Conservation (phyloP, 805 yeast genomes). For the Metschnikowia baotianmanensis region DNA sequence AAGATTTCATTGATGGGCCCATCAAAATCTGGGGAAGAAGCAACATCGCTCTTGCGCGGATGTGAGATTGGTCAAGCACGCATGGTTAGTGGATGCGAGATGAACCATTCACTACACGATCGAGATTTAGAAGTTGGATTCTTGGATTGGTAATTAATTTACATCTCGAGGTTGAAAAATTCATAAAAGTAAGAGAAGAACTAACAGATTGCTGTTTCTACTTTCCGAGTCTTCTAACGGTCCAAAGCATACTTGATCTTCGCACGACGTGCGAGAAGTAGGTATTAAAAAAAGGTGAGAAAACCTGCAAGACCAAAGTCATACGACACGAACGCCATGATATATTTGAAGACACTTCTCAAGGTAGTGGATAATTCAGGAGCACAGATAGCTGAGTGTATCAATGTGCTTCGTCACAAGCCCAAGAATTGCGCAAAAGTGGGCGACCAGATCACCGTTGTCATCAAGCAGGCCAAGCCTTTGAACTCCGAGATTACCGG, state of each 20-base stretch:
- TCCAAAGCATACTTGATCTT: constrained; percentile 1
- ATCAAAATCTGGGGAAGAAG: no score
- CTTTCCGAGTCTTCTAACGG: no score
- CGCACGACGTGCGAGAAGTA: constrained; percentile 14
- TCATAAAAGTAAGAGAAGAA: no score
- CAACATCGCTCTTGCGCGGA: no score
- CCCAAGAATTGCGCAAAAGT: constrained; percentile 80
- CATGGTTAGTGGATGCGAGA: no score
- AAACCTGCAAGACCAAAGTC: not conserved
- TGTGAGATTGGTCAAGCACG: no score
- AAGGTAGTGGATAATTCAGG: constrained; percentile 96
- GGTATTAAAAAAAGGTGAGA: constrained; percentile 7
- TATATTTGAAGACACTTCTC: constrained; percentile 80
- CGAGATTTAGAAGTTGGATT: no score
- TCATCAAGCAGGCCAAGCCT: constrained; percentile 87
- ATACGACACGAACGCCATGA: constrained; percentile 48
- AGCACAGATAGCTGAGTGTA: constrained; percentile 92
- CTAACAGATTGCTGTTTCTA: no score
- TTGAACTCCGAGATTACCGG: constrained; percentile 69
- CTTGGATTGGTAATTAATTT: no score
- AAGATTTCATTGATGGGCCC: no score
- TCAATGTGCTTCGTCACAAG: constrained; percentile 87
- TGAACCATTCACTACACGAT: no score
- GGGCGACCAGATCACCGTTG: constrained; percentile 93
- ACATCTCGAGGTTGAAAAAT: no score